Percentiles rank a stretch among this genome's conserved stretches.
Conservation (phyloP, 371 early-diverging fungal species). For the Amoeboaphelidium occidentale region DNA sequence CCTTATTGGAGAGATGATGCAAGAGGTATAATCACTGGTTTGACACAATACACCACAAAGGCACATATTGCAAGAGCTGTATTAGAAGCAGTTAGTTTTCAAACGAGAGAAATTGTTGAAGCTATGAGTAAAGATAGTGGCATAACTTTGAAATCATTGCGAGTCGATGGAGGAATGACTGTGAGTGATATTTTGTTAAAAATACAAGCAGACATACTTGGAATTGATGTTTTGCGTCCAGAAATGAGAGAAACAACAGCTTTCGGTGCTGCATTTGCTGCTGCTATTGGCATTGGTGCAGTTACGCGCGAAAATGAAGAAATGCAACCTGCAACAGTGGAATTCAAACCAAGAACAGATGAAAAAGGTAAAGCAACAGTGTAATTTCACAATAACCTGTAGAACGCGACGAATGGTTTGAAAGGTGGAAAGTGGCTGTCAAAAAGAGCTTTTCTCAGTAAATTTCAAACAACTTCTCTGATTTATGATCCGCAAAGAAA, state of each 20-base stretch:
- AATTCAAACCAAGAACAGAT: conserved; percentile 8
- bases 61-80: conserved; percentile 63
- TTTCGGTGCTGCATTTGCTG: conserved; percentile 78
- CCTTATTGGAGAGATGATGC: conserved; percentile 89
- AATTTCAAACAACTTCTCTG: too few species aligned
- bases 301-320: conserved; percentile 24
- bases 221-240: conserved; percentile 56
- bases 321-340: not conserved
- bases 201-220: conserved; percentile 63
- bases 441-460: conserved; percentile 35
- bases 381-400: conserved; percentile 4
- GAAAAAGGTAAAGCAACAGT: conserved; percentile 2
- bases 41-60: conserved; percentile 65
- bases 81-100: conserved; percentile 71
- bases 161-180: conserved; percentile 81
- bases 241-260: conserved; percentile 77
- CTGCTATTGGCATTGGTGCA: conserved; percentile 55
- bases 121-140: conserved; percentile 58
- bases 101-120: conserved; percentile 60
- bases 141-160: conserved; percentile 28
- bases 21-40: conserved; percentile 59
- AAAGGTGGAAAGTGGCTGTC: conserved; percentile 65
- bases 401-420: conserved; percentile 32
- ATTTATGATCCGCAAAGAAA: too few species aligned
- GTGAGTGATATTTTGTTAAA: conserved; percentile 75